phyloP scores from a whole-genome alignment of 1,284 basidiomycete genomes.

The Ceratobasidium papillatum region DNA sequence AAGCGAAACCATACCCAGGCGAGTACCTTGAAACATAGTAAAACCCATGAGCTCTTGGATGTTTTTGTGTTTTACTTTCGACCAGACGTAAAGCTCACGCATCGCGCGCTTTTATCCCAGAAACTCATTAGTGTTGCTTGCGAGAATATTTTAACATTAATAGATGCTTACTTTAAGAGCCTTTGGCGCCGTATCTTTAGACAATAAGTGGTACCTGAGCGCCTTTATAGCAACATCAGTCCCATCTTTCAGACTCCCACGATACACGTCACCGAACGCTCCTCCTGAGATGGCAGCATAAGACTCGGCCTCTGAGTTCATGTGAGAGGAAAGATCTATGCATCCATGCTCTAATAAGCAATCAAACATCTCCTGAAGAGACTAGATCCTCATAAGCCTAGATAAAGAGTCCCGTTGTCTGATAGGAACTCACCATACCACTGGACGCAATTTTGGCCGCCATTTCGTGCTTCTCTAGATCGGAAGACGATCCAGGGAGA shows the following conservation, averaged over 20 bases:
- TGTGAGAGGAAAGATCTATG: neutral
- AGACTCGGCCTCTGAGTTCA: neutral
- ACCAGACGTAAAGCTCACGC: constrained; percentile 16
- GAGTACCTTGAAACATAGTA: neutral
- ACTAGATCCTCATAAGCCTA: neutral
- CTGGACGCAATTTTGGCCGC: neutral
- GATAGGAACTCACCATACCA: neutral
- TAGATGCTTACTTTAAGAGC: neutral
- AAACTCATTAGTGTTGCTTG: neutral
- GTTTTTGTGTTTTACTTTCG: constrained; percentile 3
- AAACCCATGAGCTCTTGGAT: constrained; percentile 3
- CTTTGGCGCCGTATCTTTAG: neutral
- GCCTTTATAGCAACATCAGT: neutral
- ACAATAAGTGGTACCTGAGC: neutral
- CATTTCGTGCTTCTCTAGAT: no score
- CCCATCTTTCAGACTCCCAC: neutral
- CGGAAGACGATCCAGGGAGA: no score
- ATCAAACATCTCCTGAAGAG: constrained; percentile 5
- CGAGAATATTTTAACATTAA: neutral
- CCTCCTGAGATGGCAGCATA: neutral
- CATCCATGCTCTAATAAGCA: constrained; percentile 5
- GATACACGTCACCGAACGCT: constrained; percentile 17
- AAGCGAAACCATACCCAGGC: constrained; percentile 11
- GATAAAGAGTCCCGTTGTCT: neutral
- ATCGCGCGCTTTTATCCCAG: constrained; percentile 2